phyloP scores from a whole-genome alignment of 768 basidiomycete genomes.

The Crepidotus variabilis region DNA sequence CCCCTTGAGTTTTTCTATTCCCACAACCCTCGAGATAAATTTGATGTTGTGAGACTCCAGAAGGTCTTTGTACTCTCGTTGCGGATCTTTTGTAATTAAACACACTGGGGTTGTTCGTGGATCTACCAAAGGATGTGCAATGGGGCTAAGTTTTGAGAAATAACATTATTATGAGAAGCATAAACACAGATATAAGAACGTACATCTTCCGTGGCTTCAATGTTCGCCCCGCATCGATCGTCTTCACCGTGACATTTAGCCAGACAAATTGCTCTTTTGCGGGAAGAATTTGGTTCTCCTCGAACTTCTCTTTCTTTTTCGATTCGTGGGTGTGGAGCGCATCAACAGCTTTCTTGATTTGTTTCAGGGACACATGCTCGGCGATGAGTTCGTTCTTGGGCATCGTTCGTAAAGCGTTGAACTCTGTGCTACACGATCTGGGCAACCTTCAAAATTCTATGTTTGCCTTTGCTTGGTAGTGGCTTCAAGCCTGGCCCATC shows the following conservation, averaged over 20 bases:
- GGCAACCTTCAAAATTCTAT: conserved; percentile 12
- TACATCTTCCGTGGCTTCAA: conserved; percentile 86
- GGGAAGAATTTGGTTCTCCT: conserved; percentile 71
- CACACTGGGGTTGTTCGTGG: conserved; percentile 80
- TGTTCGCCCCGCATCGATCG: conserved; percentile 67
- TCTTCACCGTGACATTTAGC: conserved; percentile 86
- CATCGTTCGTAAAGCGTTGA: conserved; percentile 28
- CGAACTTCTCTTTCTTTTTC: conserved; percentile 59
- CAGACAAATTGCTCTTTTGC: conserved; percentile 84
- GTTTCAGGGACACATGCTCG: conserved; percentile 60
- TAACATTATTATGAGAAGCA: too few relatives aligned
- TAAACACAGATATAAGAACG: conserved; percentile 22
- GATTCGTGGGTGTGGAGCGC: conserved; percentile 72
- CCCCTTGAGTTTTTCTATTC: conserved; percentile 87
- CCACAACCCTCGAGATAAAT: conserved; percentile 90
- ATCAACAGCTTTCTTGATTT: conserved; percentile 75
- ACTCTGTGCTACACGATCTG: background rate
- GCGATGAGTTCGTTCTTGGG: conserved; percentile 59
- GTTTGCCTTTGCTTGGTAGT: conserved; percentile 16
- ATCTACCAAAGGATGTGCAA: conserved; percentile 81
- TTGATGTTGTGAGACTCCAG: conserved; percentile 74
- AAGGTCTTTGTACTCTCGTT: conserved; percentile 94
- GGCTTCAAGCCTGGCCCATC: background rate
- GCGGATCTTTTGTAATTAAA: conserved; percentile 93
- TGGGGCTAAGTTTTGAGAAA: conserved; percentile 7